These are phyloP conservation scores for Alternaria ethzedia DNA, from an alignment of 2,329 filamentous ascomycete genomes.

Conservation along the genomic window DNA sequence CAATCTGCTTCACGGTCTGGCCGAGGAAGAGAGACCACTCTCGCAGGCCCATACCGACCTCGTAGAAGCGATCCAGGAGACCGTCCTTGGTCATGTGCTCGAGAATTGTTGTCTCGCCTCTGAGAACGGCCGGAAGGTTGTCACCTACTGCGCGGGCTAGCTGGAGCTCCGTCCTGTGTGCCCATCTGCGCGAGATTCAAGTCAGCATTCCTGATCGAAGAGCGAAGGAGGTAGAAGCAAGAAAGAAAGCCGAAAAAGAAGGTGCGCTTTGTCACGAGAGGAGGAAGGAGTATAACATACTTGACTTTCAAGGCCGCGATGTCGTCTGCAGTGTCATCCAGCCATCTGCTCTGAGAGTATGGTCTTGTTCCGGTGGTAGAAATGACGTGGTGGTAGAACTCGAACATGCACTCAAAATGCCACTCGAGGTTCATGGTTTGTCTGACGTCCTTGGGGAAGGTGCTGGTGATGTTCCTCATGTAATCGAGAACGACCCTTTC, in stretches of 20 bases:
- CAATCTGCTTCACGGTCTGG: slow-evolving; percentile 14
- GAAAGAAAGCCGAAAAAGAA: neutral
- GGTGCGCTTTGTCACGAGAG: neutral
- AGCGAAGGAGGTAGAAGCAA: neutral
- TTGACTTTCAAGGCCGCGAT: neutral
- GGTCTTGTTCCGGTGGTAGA: neutral
- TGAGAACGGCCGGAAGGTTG: neutral
- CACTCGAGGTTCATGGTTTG: neutral
- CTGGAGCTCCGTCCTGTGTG: neutral
- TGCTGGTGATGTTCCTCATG: neutral
- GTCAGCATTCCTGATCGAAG: neutral
- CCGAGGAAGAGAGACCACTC: neutral
- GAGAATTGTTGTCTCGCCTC: neutral
- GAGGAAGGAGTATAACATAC: neutral
- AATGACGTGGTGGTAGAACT: neutral
- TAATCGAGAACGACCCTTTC: neutral
- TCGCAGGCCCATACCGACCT: neutral
- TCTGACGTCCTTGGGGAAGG: neutral
- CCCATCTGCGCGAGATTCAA: neutral
- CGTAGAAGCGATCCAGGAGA: slow-evolving; percentile 22
- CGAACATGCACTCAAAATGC: neutral
- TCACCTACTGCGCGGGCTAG: neutral
- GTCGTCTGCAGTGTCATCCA: neutral
- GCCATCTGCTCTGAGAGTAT: neutral
- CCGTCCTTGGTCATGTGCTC: slow-evolving; percentile 6